These are phyloP conservation scores for Earliella scabrosa DNA, from an alignment of 1,284 basidiomycete species.

Conservation along the genomic window DNA sequence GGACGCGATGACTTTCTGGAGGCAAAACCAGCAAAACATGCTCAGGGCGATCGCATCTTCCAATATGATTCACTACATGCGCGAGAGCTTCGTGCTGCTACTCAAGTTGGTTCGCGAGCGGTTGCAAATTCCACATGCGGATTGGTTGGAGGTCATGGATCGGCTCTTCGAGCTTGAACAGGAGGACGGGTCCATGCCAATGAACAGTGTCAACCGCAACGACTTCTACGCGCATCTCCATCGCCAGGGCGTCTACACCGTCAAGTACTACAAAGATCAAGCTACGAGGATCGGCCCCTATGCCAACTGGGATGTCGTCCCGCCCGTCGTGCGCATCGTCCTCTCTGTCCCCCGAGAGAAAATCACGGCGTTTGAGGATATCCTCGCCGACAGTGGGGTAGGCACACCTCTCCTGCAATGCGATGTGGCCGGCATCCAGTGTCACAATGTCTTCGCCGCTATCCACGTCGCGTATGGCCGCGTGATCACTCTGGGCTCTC, in stretches of 20 bases:
- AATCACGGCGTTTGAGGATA: slow-evolving; percentile 27
- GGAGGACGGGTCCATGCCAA: slow-evolving; percentile 32
- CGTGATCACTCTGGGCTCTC: slow-evolving; percentile 31
- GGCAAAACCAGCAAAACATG: slow-evolving; percentile 23
- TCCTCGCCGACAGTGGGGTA: slow-evolving; percentile 11
- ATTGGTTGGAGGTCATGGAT: slow-evolving; percentile 37
- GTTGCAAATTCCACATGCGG: slow-evolving; percentile 28
- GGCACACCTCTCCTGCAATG: slow-evolving; percentile 38
- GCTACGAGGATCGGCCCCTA: slow-evolving; percentile 25
- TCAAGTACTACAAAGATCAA: slow-evolving; percentile 1
- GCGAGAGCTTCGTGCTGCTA: slow-evolving; percentile 47
- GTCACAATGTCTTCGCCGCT: slow-evolving; percentile 35
- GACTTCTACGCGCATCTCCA: slow-evolving; percentile 41
- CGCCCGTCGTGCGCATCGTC: slow-evolving; percentile 33
- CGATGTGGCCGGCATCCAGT: slow-evolving; percentile 28
- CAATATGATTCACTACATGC: slow-evolving; percentile 45
- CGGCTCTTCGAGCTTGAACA: slow-evolving; percentile 31
- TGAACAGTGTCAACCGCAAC: slow-evolving; percentile 39
- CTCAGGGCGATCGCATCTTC: slow-evolving; percentile 26
- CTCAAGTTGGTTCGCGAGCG: slow-evolving; percentile 43
- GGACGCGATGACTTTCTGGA: slow-evolving; percentile 28
- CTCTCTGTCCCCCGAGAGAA: slow-evolving; percentile 42
- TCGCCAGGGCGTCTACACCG: slow-evolving; percentile 36
- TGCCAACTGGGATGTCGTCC: slow-evolving; percentile 34
- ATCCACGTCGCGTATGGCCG: slow-evolving; percentile 39